These are phyloP conservation scores for Cladobotryum mycophilum DNA, from an alignment of 2,329 filamentous ascomycete species.

Conservation along the genomic window DNA sequence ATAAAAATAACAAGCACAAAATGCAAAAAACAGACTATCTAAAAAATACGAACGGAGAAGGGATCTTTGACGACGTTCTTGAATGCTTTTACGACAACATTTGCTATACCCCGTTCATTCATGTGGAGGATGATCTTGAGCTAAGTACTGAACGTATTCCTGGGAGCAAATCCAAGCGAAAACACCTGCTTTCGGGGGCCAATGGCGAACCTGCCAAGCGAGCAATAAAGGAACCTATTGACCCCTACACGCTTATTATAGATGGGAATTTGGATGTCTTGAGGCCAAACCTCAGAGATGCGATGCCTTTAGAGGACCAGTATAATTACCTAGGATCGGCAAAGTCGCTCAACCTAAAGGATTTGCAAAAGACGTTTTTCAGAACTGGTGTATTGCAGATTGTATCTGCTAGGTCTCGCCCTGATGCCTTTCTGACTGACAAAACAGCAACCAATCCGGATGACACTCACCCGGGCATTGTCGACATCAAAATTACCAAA, in stretches of 20 bases:
- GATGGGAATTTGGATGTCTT: conserved; percentile 80
- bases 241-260: conserved; percentile 90
- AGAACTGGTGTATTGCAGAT: conserved; percentile 91
- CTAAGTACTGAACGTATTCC: conserved; percentile 68
- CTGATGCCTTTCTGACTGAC: conserved; percentile 90
- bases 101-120: conserved; percentile 95
- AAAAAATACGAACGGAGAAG: conserved; percentile 87
- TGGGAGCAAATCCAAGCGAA: conserved; percentile 65
- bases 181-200: conserved; percentile 59
- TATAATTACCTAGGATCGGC: conserved; percentile 82
- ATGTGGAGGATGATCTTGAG: conserved; percentile 87
- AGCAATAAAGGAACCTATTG: conserved; percentile 74
- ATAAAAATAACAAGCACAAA: conserved; percentile 99
- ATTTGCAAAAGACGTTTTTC: conserved; percentile 83
- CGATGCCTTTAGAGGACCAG: conserved; percentile 85
- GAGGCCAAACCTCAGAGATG: conserved; percentile 81
- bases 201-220: conserved; percentile 49
- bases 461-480: conserved; percentile 83
- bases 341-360: conserved; percentile 67
- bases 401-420: conserved; percentile 84
- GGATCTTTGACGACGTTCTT: conserved; percentile 86
- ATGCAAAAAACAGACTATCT: conserved; percentile 96
- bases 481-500: conserved; percentile 96
- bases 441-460: conserved; percentile 77
- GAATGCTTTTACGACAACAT: conserved; percentile 99